A percentile compares a stretch with the other conserved stretches of the same genome.
These are phyloP conservation scores for Lagenaria siceraria DNA, from an alignment of 306 rosid genomes.

Conservation along the genomic window DNA sequence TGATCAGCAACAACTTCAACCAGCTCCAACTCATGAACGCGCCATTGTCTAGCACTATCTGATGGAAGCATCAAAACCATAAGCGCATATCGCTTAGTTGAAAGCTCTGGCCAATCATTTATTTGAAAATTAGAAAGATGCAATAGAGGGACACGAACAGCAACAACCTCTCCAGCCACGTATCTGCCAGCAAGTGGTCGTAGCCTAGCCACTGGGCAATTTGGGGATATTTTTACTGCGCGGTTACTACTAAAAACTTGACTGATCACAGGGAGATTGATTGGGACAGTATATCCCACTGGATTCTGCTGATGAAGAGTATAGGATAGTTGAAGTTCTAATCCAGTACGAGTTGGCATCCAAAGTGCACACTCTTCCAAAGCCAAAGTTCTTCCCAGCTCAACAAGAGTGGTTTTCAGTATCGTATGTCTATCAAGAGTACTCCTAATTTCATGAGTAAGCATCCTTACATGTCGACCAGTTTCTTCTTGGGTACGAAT, in stretches of 20 bases:
- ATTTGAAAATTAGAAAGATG: conserved; percentile 95
- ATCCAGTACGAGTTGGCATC: conserved; percentile 95
- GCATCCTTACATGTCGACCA: conserved; percentile 17
- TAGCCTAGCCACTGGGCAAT: conserved; percentile 75
- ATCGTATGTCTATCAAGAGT: conserved; percentile 17
- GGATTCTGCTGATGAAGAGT: conserved; percentile 91
- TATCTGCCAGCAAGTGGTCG: conserved; percentile 56
- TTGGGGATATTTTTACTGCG: conserved; percentile 60
- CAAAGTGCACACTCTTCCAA: conserved; percentile 94
- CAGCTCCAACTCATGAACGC: conserved; percentile 76
- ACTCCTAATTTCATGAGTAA: conserved; percentile 17
- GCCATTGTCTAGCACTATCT: conserved; percentile 92
- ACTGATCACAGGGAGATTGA: conserved; percentile 82
- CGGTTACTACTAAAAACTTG: conserved; percentile 68
- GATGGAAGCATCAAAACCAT: conserved; percentile 98
- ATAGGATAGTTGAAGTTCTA: conserved; percentile 93
- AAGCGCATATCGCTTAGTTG: conserved; percentile 81
- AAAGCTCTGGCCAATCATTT: conserved; percentile 92
- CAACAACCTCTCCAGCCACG: conserved; percentile 82
- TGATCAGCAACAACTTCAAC: conserved; percentile 99
- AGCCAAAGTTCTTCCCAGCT: conserved; percentile 68
- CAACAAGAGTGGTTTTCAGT: conserved; percentile 13
- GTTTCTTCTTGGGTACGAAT: conserved; percentile 15
- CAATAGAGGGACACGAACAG: conserved; percentile 87
- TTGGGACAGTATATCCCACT: conserved; percentile 76